Conservation (phyloP, 2,329 filamentous ascomycete species). For the Aspergillus sp. region DNA sequence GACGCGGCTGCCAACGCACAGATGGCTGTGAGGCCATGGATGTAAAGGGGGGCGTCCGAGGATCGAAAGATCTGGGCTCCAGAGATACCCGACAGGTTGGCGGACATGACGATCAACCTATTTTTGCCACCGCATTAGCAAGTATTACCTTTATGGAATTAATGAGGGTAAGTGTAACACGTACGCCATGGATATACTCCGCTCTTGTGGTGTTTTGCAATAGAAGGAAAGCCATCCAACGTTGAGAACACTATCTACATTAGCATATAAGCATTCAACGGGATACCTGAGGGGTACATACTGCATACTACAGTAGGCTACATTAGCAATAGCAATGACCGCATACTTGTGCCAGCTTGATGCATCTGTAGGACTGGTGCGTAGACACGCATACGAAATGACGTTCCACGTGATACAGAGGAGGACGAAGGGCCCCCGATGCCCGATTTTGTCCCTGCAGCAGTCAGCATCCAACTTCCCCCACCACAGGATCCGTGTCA, state of each 20-base stretch:
- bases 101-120: constrained; percentile 58
- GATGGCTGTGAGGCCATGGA: constrained; percentile 30
- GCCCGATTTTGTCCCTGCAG: constrained; percentile 33
- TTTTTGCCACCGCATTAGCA: not conserved
- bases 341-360: constrained; percentile 34
- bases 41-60: constrained; percentile 28
- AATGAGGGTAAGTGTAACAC: constrained; percentile 40
- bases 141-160: not conserved
- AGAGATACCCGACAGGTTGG: constrained; percentile 63
- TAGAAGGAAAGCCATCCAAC: constrained; percentile 62
- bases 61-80: constrained; percentile 61
- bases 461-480: constrained; percentile 13
- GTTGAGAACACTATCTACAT: constrained; percentile 47
- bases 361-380: constrained; percentile 26
- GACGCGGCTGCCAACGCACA: constrained; percentile 27
- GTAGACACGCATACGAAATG: constrained; percentile 41
- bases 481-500: not conserved
- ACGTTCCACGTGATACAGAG: constrained; percentile 41
- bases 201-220: constrained; percentile 58
- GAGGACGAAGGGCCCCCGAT: constrained; percentile 40
- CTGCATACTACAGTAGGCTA: constrained; percentile 41
- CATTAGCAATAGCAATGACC: constrained; percentile 31
- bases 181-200: constrained; percentile 62
- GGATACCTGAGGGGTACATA: constrained; percentile 21
- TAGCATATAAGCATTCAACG: not conserved